Base-by-base conservation (phyloP, 225 moss, liverwort and hornwort species). In the Sphagnum tenellum region DNA sequence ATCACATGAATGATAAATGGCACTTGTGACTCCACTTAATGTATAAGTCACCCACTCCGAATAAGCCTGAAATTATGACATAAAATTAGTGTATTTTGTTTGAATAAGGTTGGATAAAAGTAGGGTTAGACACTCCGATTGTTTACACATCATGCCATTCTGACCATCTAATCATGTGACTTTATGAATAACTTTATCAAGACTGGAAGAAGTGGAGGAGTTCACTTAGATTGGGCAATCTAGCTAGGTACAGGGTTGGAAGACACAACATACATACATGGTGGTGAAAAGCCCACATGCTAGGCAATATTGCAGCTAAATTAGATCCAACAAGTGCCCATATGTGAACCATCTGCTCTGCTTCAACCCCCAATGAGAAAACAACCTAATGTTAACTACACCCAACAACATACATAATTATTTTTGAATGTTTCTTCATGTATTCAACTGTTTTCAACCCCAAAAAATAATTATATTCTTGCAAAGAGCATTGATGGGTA, bases 1-100 rank as follows among this genome's bases (percentile, higher is more conserved):
- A 78, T 98, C 96, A 79, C 96, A 98, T 14, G 88, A 92, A 75
- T 98, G 92, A 64, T 98, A 98, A 51, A 92, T 68, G 46, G 83
- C 88, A 61, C 96, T 98, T 9, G 90, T 11, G 57, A 81, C 64
- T 4, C 96, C 92, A 67, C 92, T 90, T 11, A 89, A 71, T 50
- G 78, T 77, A 74, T 78, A 98, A 0, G 83, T 70, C 52, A 98
- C 82, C 92, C 90, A 98, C 67, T 98, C 96, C 3, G 96, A 90
- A 68, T 87, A 90, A 5, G 78, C 83, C 95, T 96, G 67, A 46
- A 3, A n/a, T 55, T 66, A 14, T 46, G 57, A 49, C 56, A 29
- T 29, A 29, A 29, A 29, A 29, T 29, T 29, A 0, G 29, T 29
- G 29, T n/a, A n/a, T n/a, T n/a, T n/a, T n/a, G n/a, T n/a, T n/a